Evolutionary conservation across 106 monocot genomes (phyloP).

Genomic region (Ottelia alismoides): DNA sequence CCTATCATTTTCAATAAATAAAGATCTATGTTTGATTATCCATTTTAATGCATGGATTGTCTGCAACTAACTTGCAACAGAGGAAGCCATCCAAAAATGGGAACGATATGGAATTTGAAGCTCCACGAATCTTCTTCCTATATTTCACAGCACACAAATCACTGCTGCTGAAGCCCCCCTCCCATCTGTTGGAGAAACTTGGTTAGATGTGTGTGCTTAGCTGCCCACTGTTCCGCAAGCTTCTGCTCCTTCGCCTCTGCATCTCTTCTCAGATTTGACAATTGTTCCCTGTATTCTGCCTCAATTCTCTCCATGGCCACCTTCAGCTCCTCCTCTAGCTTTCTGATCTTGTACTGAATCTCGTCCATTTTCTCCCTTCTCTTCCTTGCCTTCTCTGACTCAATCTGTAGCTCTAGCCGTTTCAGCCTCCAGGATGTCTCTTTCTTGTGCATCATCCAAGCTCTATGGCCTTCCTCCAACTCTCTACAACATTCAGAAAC

Average conservation of each 20-base stretch:
- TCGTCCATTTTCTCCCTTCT: conserved; percentile 76
- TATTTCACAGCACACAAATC: too few relatives aligned
- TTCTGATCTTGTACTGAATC: conserved; percentile 57
- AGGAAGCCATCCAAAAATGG: too few relatives aligned
- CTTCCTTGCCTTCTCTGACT: conserved; percentile 61
- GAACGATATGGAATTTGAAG: too few relatives aligned
- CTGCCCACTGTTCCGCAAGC: conserved; percentile 81
- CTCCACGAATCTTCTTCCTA: too few relatives aligned
- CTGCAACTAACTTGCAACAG: too few relatives aligned
- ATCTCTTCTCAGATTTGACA: conserved; percentile 40
- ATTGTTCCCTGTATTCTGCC: conserved; percentile 58
- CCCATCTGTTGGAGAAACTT: conserved; percentile 55
- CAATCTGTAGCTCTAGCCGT: conserved; percentile 74
- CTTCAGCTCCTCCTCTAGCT: conserved; percentile 46
- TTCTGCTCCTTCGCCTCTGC: conserved; percentile 77
- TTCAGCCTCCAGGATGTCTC: conserved; percentile 72
- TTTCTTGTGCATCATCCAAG: conserved; percentile 56
- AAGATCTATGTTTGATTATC: too few relatives aligned
- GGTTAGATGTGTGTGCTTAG: conserved; percentile 40
- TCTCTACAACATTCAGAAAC: conserved; percentile 56
- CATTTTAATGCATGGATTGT: too few relatives aligned
- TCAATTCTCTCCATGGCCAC: conserved; percentile 59
- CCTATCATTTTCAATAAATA: too few relatives aligned
- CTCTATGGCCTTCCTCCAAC: conserved; percentile 61
- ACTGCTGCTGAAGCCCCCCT: not conserved